Base-by-base conservation (phyloP, 2,329 filamentous ascomycete genomes). In the Eutypella sp. region DNA sequence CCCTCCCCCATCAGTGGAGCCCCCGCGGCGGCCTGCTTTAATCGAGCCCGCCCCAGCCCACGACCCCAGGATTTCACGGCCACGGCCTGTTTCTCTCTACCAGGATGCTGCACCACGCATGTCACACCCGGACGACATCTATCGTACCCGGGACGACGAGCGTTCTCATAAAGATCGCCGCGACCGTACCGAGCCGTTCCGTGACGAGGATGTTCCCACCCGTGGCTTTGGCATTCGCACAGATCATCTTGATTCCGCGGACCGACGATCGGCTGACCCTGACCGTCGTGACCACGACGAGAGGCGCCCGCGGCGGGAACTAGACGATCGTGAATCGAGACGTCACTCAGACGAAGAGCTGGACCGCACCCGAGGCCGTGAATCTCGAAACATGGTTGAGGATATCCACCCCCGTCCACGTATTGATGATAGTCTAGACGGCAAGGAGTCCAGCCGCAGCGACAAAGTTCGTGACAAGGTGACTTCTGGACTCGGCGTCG, bases 161-260 rank as follows among this genome's bases (percentile, higher is more conserved):
- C 65, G 68, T 7, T 49, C 62, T 27, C 68, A 69, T 51, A 67
- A 68, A 45, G 68, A 75, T 25, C 54, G 65, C 5, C 68, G 68
- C 18, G 70, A 74, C 16, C 65, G 61, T 6, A 71, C 77, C 9
- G 67, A 69, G 11, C 57, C 57, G 24, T 75, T 72, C 51, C 70
- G 68, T 18, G 75, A 79, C 42, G 73, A 78, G 1, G 65, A 63
- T 31, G 65, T 78, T 13, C 47, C 65, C 3, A 48, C 63, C 10
- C 75, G 77, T 33, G 77, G 76, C 1, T 79, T 78, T 49, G 76
- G 76, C 20, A 70, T 79, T 47, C 73, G 75, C 19, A 69, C 72
- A 8, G 71, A 70, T 15, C 50, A 57, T 9, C 51, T 63, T 10
- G 65, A 65, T 19, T 51, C 57, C n/a, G 54, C 61, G 7, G 62